phyloP scores from a whole-genome alignment of 1,284 basidiomycete species.

The Psilocybe mexicana region DNA sequence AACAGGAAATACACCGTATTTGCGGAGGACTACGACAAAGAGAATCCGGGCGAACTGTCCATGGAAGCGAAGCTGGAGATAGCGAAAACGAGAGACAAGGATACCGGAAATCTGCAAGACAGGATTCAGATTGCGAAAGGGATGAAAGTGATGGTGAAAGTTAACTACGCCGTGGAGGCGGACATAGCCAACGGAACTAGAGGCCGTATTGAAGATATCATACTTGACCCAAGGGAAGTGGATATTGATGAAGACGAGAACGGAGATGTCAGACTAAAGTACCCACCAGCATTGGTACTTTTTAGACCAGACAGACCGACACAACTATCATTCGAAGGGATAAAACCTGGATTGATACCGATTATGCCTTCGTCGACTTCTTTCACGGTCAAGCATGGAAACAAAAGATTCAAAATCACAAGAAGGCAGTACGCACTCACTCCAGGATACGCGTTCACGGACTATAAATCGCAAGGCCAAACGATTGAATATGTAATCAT shows the following conservation, averaged over 20 bases:
- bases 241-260: constrained; percentile 25
- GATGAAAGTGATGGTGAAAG: constrained; percentile 40
- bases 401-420: background rate
- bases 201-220: constrained; percentile 28
- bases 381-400: constrained; percentile 16
- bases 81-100: constrained; percentile 12
- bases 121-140: constrained; percentile 37
- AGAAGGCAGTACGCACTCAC: constrained; percentile 26
- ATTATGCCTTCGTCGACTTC: constrained; percentile 22
- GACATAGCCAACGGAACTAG: constrained; percentile 41
- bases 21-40: constrained; percentile 27
- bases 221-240: constrained; percentile 3
- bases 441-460: constrained; percentile 33
- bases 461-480: constrained; percentile 36
- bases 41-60: background rate
- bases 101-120: constrained; percentile 13
- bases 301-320: constrained; percentile 26
- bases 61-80: constrained; percentile 13
- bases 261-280: constrained; percentile 19
- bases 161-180: constrained; percentile 40
- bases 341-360: constrained; percentile 25
- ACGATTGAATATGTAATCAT: constrained; percentile 30
- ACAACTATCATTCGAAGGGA: constrained; percentile 24
- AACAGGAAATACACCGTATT: constrained; percentile 20
- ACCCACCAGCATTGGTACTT: constrained; percentile 36